Percentiles rank a stretch among this genome's conserved stretches.
Evolutionary conservation across 2,329 filamentous ascomycete species (phyloP).

Genomic region (Fusarium sp.): DNA sequence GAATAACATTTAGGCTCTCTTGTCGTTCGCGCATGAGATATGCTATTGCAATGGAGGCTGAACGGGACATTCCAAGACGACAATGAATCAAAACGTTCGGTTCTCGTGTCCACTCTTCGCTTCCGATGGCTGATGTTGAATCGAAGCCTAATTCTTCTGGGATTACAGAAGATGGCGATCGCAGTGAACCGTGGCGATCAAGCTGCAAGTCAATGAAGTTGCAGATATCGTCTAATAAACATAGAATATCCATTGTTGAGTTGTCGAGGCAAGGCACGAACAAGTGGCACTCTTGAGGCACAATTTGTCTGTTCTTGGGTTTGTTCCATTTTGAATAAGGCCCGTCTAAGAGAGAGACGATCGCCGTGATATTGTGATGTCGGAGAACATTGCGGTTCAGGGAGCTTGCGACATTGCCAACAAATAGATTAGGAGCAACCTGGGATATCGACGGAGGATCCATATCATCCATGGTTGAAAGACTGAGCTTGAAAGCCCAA

Average conservation of each 20-base stretch:
- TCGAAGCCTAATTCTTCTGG: slow-evolving; percentile 11
- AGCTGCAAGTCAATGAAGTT: slow-evolving; percentile 46
- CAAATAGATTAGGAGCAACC: slow-evolving; percentile 43
- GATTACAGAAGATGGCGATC: slow-evolving; percentile 1
- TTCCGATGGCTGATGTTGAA: slow-evolving; percentile 16
- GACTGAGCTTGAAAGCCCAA: background rate
- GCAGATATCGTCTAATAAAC: slow-evolving; percentile 42
- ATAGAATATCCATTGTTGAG: slow-evolving; percentile 45
- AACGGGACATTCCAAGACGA: slow-evolving; percentile 53
- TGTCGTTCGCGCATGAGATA: slow-evolving; percentile 52
- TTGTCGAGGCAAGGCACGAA: slow-evolving; percentile 46
- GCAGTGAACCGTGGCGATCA: background rate
- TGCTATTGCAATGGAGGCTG: slow-evolving; percentile 50
- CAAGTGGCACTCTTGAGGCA: slow-evolving; percentile 40
- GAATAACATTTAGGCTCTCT: slow-evolving; percentile 22
- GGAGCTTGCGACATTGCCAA: slow-evolving; percentile 46
- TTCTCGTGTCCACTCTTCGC: slow-evolving; percentile 10
- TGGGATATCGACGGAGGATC: slow-evolving; percentile 40
- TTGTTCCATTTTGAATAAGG: slow-evolving; percentile 37
- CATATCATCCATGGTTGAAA: slow-evolving; percentile 25
- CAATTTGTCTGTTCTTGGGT: slow-evolving; percentile 40
- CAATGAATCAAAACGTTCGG: slow-evolving; percentile 52
- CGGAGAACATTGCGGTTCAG: slow-evolving; percentile 39
- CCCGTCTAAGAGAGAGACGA: slow-evolving; percentile 44
- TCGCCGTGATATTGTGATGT: slow-evolving; percentile 43